These are phyloP conservation scores for Sugiyamaella floridensis DNA, from an alignment of 805 yeast genomes.

Conservation along the genomic window DNA sequence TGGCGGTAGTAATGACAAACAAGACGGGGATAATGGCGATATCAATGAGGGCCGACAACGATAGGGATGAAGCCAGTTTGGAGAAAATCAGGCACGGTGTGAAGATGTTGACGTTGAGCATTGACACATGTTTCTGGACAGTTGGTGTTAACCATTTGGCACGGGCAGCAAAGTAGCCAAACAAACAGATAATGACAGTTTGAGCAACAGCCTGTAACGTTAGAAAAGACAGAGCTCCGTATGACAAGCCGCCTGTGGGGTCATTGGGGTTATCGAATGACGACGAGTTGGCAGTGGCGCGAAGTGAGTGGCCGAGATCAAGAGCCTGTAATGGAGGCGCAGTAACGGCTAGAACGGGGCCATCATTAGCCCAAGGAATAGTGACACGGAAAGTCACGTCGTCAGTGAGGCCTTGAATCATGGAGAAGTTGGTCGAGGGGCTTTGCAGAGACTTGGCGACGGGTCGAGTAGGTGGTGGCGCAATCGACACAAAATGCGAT, in stretches of 20 bases:
- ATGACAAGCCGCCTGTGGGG: constrained; percentile 21
- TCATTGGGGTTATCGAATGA: background rate
- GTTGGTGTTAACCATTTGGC: constrained; percentile 58
- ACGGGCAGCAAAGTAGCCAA: constrained; percentile 81
- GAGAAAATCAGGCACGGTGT: constrained; percentile 93
- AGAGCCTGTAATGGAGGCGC: background rate
- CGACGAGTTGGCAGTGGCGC: background rate
- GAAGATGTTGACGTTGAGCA: constrained; percentile 81
- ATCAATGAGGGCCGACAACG: constrained; percentile 70
- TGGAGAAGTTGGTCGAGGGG: background rate
- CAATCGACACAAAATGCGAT: too few species aligned
- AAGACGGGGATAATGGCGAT: constrained; percentile 78
- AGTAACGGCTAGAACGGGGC: background rate
- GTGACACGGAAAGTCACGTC: background rate
- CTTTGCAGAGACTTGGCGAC: too few species aligned
- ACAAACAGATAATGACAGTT: constrained; percentile 76
- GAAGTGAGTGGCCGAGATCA: background rate
- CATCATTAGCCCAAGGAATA: background rate
- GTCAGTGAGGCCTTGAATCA: background rate
- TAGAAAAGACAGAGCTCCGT: constrained; percentile 43
- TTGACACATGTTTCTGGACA: constrained; percentile 72
- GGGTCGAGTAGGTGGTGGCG: too few species aligned
- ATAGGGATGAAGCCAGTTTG: constrained; percentile 60
- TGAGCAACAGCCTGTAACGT: constrained; percentile 90
- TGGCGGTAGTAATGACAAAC: constrained; percentile 72